A percentile compares a stretch with the other conserved stretches of the same genome.
Evolutionary conservation across 106 monocot genomes (phyloP).

Genomic region (Cymbidium sinense): DNA sequence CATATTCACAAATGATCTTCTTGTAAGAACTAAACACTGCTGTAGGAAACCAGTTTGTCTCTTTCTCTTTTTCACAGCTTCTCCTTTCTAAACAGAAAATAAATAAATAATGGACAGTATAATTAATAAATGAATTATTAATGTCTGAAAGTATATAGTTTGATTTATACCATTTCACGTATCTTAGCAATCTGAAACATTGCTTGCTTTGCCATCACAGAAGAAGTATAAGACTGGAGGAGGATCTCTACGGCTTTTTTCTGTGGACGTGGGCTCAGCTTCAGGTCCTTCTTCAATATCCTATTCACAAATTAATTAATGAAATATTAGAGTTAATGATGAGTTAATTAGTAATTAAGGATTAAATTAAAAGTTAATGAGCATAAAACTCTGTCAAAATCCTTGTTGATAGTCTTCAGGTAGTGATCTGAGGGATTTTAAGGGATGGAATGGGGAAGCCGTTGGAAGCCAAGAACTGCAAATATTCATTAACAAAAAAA

Average conservation of each 20-base stretch:
- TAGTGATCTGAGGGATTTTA: constrained; percentile 17
- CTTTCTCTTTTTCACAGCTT: constrained; percentile 26
- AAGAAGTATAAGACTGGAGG: constrained; percentile 32
- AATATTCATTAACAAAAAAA: neutral
- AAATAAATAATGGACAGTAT: neutral
- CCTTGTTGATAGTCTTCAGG: constrained; percentile 17
- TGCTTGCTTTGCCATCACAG: constrained; percentile 4
- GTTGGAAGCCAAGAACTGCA: constrained; percentile 16
- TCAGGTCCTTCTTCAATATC: constrained; percentile 19
- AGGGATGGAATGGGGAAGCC: constrained; percentile 14
- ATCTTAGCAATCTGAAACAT: constrained; percentile 23
- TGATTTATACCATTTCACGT: constrained; percentile 18
- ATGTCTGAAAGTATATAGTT: neutral
- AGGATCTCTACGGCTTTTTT: constrained; percentile 36
- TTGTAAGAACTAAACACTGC: constrained; percentile 40
- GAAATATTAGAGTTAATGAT: neutral
- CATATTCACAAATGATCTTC: constrained; percentile 63
- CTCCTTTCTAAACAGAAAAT: constrained; percentile 24
- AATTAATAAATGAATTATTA: neutral
- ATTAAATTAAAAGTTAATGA: neutral
- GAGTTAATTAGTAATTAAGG: neutral
- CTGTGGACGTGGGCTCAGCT: neutral
- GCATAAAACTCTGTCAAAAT: constrained; percentile 6
- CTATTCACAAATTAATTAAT: neutral
- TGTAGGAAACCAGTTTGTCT: constrained; percentile 33